Evolutionary conservation across 2,329 filamentous ascomycete genomes (phyloP).

Genomic region (Claviceps sp.): DNA sequence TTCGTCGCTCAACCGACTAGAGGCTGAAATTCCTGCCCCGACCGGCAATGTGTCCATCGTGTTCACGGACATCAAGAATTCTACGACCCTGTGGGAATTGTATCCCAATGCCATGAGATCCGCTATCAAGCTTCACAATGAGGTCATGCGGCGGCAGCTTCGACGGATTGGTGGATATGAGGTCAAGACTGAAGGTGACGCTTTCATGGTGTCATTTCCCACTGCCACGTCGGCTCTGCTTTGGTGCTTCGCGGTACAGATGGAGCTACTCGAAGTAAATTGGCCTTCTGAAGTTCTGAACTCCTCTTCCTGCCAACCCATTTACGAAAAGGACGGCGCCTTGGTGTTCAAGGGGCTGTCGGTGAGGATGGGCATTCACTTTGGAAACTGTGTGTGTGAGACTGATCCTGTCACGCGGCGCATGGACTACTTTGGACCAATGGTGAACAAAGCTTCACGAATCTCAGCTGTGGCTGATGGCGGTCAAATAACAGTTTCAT

Average conservation of each 20-base stretch:
- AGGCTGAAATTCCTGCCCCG: conserved; percentile 82
- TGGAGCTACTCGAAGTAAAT: conserved; percentile 69
- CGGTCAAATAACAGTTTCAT: conserved; percentile 91
- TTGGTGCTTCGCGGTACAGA: conserved; percentile 94
- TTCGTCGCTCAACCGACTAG: conserved; percentile 73
- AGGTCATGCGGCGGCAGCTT: conserved; percentile 86
- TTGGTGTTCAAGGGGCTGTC: conserved; percentile 89
- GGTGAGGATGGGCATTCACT: conserved; percentile 96
- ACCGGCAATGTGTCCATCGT: conserved; percentile 85
- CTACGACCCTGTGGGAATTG: conserved; percentile 89
- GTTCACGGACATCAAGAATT: conserved; percentile 99
- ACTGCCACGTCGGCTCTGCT: conserved; percentile 88
- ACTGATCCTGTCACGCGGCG: conserved; percentile 90
- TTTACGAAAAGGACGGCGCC: conserved; percentile 70
- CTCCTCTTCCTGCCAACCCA: conserved; percentile 70
- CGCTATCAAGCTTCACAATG: conserved; percentile 94
- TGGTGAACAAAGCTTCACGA: conserved; percentile 94
- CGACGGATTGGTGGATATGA: conserved; percentile 93
- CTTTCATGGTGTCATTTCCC: conserved; percentile 97
- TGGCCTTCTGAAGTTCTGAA: conserved; percentile 92
- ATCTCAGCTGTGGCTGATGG: conserved; percentile 92
- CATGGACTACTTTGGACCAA: conserved; percentile 99
- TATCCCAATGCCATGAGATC: conserved; percentile 92
- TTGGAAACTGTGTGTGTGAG: conserved; percentile 87
- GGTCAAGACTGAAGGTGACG: conserved; percentile 98